Conservation (phyloP, 139 green algal species). For the Tetraselmis striata region DNA sequence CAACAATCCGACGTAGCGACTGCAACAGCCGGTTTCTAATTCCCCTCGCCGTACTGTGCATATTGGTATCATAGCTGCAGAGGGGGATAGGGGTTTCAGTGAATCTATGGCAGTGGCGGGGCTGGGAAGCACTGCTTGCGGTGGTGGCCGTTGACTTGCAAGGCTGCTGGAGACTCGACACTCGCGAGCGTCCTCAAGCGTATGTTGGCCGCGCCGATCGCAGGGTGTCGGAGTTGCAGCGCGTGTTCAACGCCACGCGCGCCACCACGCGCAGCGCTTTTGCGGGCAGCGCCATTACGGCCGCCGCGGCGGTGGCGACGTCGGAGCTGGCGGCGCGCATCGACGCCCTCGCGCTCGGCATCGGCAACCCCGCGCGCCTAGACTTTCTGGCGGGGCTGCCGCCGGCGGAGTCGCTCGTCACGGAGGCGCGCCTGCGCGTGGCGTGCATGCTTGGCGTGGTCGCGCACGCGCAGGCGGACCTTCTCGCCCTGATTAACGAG, state of each 20-base stretch:
- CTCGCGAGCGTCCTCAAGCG: no score
- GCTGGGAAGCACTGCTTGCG: no score
- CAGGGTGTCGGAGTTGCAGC: background rate
- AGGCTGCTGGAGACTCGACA: no score
- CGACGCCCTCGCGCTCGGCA: background rate
- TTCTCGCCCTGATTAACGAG: background rate
- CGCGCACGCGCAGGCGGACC: background rate
- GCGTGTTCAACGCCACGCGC: background rate
- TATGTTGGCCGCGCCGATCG: background rate
- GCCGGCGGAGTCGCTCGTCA: background rate
- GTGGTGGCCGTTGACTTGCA: no score
- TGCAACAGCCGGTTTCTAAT: no score
- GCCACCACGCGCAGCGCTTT: background rate
- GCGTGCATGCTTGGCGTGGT: background rate
- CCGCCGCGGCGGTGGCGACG: background rate
- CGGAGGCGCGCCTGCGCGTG: background rate
- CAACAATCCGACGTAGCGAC: no score
- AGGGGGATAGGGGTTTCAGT: no score
- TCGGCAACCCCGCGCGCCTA: background rate
- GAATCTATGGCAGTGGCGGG: no score
- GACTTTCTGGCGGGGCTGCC: background rate
- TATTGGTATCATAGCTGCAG: no score
- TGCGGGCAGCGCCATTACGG: background rate
- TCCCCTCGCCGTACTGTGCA: no score
- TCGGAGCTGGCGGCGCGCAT: background rate